Percentiles rank a stretch among this genome's conserved stretches.
These are phyloP conservation scores for Alnus rubra DNA, from an alignment of 306 rosid species.

Conservation along the genomic window DNA sequence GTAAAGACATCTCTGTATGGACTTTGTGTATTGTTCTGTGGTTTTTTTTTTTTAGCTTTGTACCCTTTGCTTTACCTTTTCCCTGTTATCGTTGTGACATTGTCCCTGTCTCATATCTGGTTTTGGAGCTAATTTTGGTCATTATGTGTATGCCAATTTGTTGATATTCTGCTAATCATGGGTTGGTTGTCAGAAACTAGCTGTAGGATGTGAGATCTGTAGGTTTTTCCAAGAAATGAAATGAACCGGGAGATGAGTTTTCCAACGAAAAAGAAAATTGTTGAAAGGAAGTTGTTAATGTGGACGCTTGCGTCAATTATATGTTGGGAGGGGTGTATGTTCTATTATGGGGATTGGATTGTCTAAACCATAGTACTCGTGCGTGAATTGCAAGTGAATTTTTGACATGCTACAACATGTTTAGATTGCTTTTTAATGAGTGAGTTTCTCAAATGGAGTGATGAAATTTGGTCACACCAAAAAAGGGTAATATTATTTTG, in stretches of 20 bases:
- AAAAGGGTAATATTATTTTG: neutral
- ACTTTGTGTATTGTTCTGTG: slow-evolving; percentile 15
- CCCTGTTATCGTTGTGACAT: neutral
- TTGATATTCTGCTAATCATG: slow-evolving; percentile 28
- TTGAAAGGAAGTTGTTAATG: neutral
- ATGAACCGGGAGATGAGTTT: slow-evolving; percentile 17
- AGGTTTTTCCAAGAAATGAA: neutral
- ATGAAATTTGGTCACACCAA: neutral
- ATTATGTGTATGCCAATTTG: slow-evolving; percentile 24
- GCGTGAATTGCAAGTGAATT: no score
- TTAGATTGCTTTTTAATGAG: neutral
- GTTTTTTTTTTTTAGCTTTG: no score
- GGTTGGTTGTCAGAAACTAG: neutral
- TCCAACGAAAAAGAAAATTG: slow-evolving; percentile 7
- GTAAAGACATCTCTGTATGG: slow-evolving; percentile 64
- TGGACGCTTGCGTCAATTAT: neutral
- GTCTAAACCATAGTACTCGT: no score
- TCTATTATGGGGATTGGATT: no score
- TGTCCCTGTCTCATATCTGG: neutral
- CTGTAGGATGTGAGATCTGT: slow-evolving; percentile 48
- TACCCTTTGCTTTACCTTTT: slow-evolving; percentile 2
- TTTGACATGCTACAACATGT: no score
- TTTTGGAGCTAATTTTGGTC: slow-evolving; percentile 8
- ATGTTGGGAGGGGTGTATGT: no score
- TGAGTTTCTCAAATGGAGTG: neutral